Base-by-base conservation (phyloP, 2,329 filamentous ascomycete species). In the Aschersonia sp. region DNA sequence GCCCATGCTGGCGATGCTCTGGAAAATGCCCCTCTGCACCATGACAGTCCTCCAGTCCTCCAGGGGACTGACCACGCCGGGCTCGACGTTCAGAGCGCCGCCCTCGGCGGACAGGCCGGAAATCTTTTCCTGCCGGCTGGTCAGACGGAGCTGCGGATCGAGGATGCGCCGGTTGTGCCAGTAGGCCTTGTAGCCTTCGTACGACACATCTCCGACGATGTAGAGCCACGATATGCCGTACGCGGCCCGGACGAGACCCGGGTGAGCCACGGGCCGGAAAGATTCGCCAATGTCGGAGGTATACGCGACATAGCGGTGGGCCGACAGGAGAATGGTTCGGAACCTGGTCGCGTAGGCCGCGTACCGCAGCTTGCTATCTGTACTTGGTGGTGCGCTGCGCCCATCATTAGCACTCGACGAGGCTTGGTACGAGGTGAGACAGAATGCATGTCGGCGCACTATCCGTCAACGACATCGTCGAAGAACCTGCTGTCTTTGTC, bases 161-260 rank as follows among this genome's bases (percentile, higher is more conserved):
- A 88, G 66, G 1, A 79, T 72, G 40, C 77, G 76, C 64, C 92
- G 85, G 61, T 98, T 97, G 49, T 85, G 79, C 63, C 85, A 76
- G 63, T 96, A 97, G 6, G 90, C 83, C 62, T 96, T 95, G 71
- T 95, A 97, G 5, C 92, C 90, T 65, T 98, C 92, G 60, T 96
- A 83, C 35, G 77, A 75, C 44, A 97, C 90, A 60, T 98, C 92
- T 45, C 92, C 90, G 11, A 88, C 66, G 29, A 98, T 77, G 60
- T 98, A 98, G 9, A 85, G 72, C 92, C 92, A 97, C 2, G 87
- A 94, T 42, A 98, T 71, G 45, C 79, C 90, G 60, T 98, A 98
- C 5, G 92, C 92, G 44, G 78, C 72, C 50, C 83, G 78, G 9
- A 98, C 84, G 4, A 94, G 68, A 57, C 75, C 81, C 0, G 88